Base-by-base conservation (phyloP, 228 moss, liverwort and hornwort species). In the Sphagnum magellanicum region DNA sequence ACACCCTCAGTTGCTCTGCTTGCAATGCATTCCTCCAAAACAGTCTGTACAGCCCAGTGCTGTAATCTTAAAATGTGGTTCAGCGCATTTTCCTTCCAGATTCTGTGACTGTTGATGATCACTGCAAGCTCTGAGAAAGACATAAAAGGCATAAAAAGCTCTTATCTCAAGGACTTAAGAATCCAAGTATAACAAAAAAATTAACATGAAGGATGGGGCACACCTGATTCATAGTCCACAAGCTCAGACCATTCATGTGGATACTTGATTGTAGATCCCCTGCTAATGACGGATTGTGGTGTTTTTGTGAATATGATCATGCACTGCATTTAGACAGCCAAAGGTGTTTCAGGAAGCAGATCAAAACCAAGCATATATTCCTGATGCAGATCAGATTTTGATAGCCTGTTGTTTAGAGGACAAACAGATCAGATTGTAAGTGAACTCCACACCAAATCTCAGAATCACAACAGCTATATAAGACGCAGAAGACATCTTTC, bases 221-320 rank as follows among this genome's bases (percentile, higher is more conserved):
- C 67, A 95, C 94, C 94, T 77, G 92, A 90, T 88, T 95, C 90
- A 70, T 95, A 95, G 77, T 95, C 95, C 74, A 95, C 95, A 71
- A 79, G 83, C 59, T 92, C 77, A 62, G 95, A 95, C 79, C 87
- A 88, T 61, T 90, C 95, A 68, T 92, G 92, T 51, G 95, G 95
- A 82, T 95, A 95, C 74, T 78, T 87, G 85, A 95, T 95, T 47
- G 82, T 84, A 83, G 88, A 88, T 78, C 89, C 95, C 78, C 87
- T 87, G 68, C 95, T 90, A 73, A 92, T 68, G 63, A 95, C 95
- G 69, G 92, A 95, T 75, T 95, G 92, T 4, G 95, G 83, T 50
- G 95, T 92, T 80, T 95, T 92, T 0, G 95, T 95, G 71, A 95
- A 95, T 62, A 95, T 87, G 60, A 92, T 95, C 61, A 92, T 92